Conservation (phyloP, 495 filamentous ascomycete genomes). For the Articulospora tetracladia region DNA sequence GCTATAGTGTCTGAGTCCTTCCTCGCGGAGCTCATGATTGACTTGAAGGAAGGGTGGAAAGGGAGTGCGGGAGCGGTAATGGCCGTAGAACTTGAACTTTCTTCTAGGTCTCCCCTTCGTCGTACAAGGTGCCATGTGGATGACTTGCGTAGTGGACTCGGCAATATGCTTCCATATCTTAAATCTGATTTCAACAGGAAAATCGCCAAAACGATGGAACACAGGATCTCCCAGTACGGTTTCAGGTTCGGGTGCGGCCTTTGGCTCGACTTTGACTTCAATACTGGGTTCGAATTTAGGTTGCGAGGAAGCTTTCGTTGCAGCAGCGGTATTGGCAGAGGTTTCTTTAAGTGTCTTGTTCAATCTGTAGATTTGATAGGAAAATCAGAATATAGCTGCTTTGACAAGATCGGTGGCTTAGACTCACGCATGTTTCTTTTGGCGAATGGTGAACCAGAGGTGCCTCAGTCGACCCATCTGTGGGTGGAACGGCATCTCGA, state of each 20-base stretch:
- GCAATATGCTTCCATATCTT: background rate
- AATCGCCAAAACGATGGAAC: background rate
- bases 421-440: background rate
- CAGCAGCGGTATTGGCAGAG: background rate
- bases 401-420: background rate
- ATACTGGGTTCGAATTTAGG: background rate
- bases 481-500: background rate
- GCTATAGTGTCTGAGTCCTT: background rate
- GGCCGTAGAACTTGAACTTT: background rate
- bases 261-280: background rate
- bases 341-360: background rate
- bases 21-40: background rate
- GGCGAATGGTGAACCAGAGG: background rate
- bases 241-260: background rate
- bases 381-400: background rate
- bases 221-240: background rate
- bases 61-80: background rate
- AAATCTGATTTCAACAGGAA: background rate
- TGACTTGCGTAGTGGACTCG: background rate
- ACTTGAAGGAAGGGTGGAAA: background rate
- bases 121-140: background rate
- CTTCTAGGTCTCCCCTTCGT: background rate
- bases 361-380: background rate
- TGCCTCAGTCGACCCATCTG: background rate
- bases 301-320: background rate